Evolutionary conservation across 2,329 filamentous ascomycete genomes (phyloP).

Genomic region (Oidium heveae): DNA sequence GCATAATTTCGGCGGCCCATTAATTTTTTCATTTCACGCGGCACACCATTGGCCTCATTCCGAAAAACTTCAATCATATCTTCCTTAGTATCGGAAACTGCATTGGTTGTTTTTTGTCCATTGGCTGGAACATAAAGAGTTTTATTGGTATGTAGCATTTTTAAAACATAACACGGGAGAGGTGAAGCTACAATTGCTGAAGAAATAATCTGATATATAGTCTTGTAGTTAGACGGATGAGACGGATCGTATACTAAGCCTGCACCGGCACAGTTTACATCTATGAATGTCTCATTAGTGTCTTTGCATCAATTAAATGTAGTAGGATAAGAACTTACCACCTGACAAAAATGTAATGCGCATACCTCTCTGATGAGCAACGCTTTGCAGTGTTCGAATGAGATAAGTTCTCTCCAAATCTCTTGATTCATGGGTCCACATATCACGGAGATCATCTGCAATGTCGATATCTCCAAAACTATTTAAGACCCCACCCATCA

Average conservation of each 20-base stretch:
- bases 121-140: slow-evolving; percentile 77
- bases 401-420: slow-evolving; percentile 92
- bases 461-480: slow-evolving; percentile 93
- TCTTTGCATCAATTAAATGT: background rate
- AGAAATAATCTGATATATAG: slow-evolving; percentile 96
- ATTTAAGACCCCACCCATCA: slow-evolving; percentile 89
- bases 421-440: slow-evolving; percentile 97
- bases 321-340: slow-evolving; percentile 21
- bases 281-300: slow-evolving; percentile 15
- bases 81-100: slow-evolving; percentile 80
- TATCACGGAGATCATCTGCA: slow-evolving; percentile 77
- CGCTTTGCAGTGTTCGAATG: slow-evolving; percentile 84
- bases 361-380: slow-evolving; percentile 80
- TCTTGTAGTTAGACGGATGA: slow-evolving; percentile 84
- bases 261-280: slow-evolving; percentile 75
- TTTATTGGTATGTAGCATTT: slow-evolving; percentile 88
- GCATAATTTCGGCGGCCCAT: slow-evolving; percentile 90
- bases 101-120: slow-evolving; percentile 51
- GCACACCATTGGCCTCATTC: slow-evolving; percentile 63
- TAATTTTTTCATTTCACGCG: slow-evolving; percentile 65
- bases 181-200: slow-evolving; percentile 81
- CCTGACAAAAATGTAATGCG: slow-evolving; percentile 95
- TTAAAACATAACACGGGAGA: slow-evolving; percentile 62
- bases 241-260: slow-evolving; percentile 84
- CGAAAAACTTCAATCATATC: slow-evolving; percentile 99